Evolutionary conservation across 2,329 filamentous ascomycete genomes (phyloP), one percentile per base, ranked within the genome.

Genomic region (Eutypa lata): DNA sequence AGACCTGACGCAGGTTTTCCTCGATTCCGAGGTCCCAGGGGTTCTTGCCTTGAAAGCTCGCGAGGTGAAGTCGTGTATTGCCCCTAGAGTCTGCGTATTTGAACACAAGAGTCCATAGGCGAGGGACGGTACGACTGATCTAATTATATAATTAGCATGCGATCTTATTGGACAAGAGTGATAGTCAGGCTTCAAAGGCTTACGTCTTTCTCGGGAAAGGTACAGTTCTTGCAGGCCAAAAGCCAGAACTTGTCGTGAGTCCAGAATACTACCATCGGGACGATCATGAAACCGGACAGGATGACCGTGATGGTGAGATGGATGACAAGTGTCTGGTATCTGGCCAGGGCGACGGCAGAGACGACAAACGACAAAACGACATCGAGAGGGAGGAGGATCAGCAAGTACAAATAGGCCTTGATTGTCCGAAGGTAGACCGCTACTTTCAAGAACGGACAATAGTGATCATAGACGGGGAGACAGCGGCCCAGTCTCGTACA

Each of bases 401-500:
- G 28, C 6, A 50, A n/a, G 42, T 48, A 56, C 26, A 51, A 47
- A 47, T 60, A 60, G 19, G 54, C 44, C 53, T 60, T 60, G 35
- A 60, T 52, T 2, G 58, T 58, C 31, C 54, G 53, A 21, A 58
- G 52, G 49, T 57, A 60, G 24, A 60, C 56, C 7, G 51, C 38
- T 11, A 54, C 35, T n/a, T 33, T 28, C 4, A 57, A 19, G 42
- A 47, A 57, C 2, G 22, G 13, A 26, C 58, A 60, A 19, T 47
- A 60, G 40, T 60, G 56, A 38, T 60, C 54, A 43, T 57, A 58
- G 0, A 60, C 33, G 1, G 58, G 56, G n/a, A 58, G 47, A 44
- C 56, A 58, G 16, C 47, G 51, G 7, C 35, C 33, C 5, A 53
- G 40, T 11, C 2, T 19, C 4, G 11, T 19, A 26, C 54, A 57